phyloP scores from a whole-genome alignment of 2,329 filamentous ascomycete species.

The Arthrobotrys conoides region DNA sequence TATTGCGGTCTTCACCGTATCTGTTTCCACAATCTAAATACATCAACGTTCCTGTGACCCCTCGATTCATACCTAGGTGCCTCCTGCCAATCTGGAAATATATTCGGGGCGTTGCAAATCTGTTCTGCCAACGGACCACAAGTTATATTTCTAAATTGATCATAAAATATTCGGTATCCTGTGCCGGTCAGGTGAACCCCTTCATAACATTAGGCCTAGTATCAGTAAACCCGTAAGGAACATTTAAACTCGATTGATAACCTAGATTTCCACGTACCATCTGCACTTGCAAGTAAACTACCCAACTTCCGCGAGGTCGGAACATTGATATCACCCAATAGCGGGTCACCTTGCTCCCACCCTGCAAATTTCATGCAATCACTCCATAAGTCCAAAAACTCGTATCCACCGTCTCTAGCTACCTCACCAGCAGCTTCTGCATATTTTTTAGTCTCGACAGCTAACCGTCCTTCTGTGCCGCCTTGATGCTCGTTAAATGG shows the following conservation, averaged over 20 bases:
- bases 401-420: conserved; percentile 72
- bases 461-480: conserved; percentile 72
- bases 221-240: background rate
- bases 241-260: background rate
- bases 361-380: conserved; percentile 78
- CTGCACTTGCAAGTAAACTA: conserved; percentile 69
- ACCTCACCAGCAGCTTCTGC: conserved; percentile 77
- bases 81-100: conserved; percentile 17
- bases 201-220: background rate
- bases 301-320: conserved; percentile 72
- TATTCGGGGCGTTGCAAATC: conserved; percentile 6
- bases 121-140: conserved; percentile 7
- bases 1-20: background rate
- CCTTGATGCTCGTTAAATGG: conserved; percentile 72
- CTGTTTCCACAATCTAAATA: conserved; percentile 1
- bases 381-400: conserved; percentile 82
- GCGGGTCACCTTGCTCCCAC: conserved; percentile 70
- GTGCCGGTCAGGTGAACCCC: conserved; percentile 20
- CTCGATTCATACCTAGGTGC: background rate
- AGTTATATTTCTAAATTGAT: conserved; percentile 11
- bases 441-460: conserved; percentile 74
- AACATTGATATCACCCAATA: conserved; percentile 74
- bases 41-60: background rate
- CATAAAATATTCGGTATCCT: conserved; percentile 16
- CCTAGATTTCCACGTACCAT: conserved; percentile 69